Evolutionary conservation across 371 early-diverging fungal genomes (phyloP).

Genomic region (Mortierella sp.): DNA sequence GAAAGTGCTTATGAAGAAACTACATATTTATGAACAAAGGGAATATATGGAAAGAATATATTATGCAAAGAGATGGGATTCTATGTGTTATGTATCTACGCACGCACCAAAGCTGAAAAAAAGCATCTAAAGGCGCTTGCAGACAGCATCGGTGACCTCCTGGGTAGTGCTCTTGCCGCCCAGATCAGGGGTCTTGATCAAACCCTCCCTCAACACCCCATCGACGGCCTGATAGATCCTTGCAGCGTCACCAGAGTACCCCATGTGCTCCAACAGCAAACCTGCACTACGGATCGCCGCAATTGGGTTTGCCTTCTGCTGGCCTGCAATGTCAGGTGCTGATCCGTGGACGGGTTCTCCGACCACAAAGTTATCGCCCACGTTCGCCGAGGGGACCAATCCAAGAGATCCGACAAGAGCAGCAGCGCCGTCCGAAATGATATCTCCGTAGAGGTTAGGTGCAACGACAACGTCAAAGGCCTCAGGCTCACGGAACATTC

Average conservation of each 20-base stretch:
- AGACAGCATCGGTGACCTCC: constrained; percentile 87
- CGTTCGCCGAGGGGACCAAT: constrained; percentile 94
- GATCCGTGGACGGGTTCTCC: constrained; percentile 98
- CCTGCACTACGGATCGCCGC: constrained; percentile 94
- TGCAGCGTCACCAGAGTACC: constrained; percentile 78
- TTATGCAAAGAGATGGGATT: background rate
- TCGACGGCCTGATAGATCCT: constrained; percentile 91
- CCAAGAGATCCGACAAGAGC: constrained; percentile 96
- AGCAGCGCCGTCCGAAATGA: constrained; percentile 95
- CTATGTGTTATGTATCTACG: background rate
- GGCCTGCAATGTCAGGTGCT: constrained; percentile 96
- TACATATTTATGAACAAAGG: background rate
- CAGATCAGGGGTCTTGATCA: constrained; percentile 87
- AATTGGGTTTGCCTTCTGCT: constrained; percentile 95
- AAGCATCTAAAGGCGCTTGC: constrained; percentile 69
- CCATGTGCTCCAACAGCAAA: constrained; percentile 89
- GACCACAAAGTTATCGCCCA: constrained; percentile 92
- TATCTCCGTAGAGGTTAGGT: constrained; percentile 97
- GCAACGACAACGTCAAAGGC: constrained; percentile 95
- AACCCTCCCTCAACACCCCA: constrained; percentile 73
- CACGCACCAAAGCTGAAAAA: background rate
- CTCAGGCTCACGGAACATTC: constrained; percentile 96
- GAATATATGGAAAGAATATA: background rate
- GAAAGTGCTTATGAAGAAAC: too few relatives aligned
- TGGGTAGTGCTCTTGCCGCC: constrained; percentile 91